These are phyloP conservation scores for Penicillium vulpinum DNA, from an alignment of 2,329 filamentous ascomycete genomes.

Conservation along the genomic window DNA sequence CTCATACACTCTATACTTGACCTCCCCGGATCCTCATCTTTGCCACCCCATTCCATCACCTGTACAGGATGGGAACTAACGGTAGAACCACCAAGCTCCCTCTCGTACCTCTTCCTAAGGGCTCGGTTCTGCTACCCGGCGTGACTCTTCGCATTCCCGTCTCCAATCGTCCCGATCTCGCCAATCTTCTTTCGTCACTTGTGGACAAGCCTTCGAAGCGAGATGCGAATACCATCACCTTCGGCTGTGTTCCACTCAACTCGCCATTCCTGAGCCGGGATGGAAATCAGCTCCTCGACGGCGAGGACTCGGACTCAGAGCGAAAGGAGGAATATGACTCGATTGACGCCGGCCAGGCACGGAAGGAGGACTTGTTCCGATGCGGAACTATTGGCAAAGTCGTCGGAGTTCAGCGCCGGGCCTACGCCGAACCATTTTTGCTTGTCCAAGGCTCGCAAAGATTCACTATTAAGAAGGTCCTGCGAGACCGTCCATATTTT, in stretches of 20 bases:
- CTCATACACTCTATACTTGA: background rate
- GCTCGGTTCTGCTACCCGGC: slow-evolving; percentile 80
- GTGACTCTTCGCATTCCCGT: slow-evolving; percentile 83
- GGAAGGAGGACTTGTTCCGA: slow-evolving; percentile 73
- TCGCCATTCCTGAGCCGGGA: slow-evolving; percentile 72
- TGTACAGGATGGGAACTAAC: slow-evolving; percentile 38
- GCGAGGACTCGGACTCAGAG: slow-evolving; percentile 54
- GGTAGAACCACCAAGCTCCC: slow-evolving; percentile 57
- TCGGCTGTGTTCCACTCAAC: slow-evolving; percentile 83
- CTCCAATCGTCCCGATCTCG: slow-evolving; percentile 79
- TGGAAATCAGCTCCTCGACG: slow-evolving; percentile 73
- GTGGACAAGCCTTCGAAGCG: slow-evolving; percentile 70
- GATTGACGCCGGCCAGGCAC: slow-evolving; percentile 60
- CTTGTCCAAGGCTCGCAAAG: slow-evolving; percentile 83
- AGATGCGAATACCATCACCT: slow-evolving; percentile 67
- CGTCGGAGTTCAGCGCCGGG: slow-evolving; percentile 72
- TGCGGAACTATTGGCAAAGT: slow-evolving; percentile 82
- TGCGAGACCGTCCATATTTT: slow-evolving; percentile 79
- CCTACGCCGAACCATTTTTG: slow-evolving; percentile 74
- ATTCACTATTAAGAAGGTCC: slow-evolving; percentile 71
- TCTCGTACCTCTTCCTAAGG: slow-evolving; percentile 77
- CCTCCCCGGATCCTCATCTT: background rate
- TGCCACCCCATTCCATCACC: slow-evolving; percentile 10
- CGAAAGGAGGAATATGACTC: slow-evolving; percentile 49
- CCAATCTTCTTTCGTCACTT: slow-evolving; percentile 80